Evolutionary conservation across 352 stramenopile species (phyloP).

Genomic region (Phytophthora pluvialis): DNA sequence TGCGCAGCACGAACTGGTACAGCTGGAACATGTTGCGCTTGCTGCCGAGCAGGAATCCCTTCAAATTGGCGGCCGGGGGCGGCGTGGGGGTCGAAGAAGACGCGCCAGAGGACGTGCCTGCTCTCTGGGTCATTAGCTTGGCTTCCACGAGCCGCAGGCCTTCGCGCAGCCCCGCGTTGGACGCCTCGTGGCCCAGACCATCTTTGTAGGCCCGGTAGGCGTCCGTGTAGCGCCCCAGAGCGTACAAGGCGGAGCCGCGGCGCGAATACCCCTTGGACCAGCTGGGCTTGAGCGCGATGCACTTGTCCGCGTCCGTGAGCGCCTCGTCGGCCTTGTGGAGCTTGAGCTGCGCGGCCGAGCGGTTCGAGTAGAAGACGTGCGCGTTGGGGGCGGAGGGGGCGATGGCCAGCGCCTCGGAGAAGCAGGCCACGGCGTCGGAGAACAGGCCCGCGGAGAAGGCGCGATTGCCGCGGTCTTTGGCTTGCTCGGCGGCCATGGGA

Average conservation of each 20-base stretch:
- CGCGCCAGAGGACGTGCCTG: background rate
- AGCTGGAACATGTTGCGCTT: constrained; percentile 73
- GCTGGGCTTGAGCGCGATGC: constrained; percentile 69
- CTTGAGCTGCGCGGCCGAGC: constrained; percentile 86
- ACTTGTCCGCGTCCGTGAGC: constrained; percentile 83
- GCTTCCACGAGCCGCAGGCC: constrained; percentile 66
- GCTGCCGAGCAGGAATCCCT: constrained; percentile 61
- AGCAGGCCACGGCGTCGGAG: constrained; percentile 68
- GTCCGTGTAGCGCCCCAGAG: constrained; percentile 68
- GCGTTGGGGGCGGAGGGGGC: constrained; percentile 40
- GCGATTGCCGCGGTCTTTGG: constrained; percentile 88
- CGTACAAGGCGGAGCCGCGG: constrained; percentile 77
- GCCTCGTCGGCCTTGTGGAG: constrained; percentile 67
- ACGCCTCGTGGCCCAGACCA: constrained; percentile 62
- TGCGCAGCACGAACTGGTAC: constrained; percentile 75
- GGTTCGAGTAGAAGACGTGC: constrained; percentile 87
- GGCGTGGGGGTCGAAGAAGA: constrained; percentile 12
- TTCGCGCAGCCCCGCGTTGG: constrained; percentile 75
- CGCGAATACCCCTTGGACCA: constrained; percentile 91
- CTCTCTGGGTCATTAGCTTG: constrained; percentile 46
- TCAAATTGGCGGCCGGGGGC: constrained; percentile 32
- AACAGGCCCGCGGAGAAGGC: constrained; percentile 77
- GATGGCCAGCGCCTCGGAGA: constrained; percentile 83
- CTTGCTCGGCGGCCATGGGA: constrained; percentile 84
- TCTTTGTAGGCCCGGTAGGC: constrained; percentile 84